A percentile compares a stretch with the other conserved stretches of the same genome.
phyloP scores from a whole-genome alignment of 768 basidiomycete species.

The Myochromella boudieri region DNA sequence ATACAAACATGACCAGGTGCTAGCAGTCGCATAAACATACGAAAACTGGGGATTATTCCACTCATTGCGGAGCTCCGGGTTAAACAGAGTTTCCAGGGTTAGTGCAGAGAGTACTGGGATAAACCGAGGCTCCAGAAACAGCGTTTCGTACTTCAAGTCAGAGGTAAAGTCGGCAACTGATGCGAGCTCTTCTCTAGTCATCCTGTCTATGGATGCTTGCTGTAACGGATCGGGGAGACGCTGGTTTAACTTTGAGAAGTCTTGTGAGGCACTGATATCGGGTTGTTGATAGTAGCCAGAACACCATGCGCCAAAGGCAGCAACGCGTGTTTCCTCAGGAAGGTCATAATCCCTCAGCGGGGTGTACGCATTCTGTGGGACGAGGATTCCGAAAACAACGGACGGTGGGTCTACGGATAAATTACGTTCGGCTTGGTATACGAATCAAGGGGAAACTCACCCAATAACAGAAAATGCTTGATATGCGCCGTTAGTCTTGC shows the following conservation, averaged over 20 bases:
- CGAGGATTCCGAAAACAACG: conserved; percentile 5
- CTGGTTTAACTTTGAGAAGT: neutral
- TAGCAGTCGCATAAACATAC: conserved; percentile 8
- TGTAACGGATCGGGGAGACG: neutral
- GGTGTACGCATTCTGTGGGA: neutral
- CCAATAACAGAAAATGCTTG: conserved; percentile 20
- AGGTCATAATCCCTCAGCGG: conserved; percentile 7
- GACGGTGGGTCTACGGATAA: conserved; percentile 1
- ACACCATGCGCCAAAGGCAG: conserved; percentile 7
- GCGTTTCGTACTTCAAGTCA: neutral
- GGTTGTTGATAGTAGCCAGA: conserved; percentile 7
- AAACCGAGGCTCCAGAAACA: neutral
- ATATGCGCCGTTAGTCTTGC: conserved; percentile 21
- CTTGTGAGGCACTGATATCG: conserved; percentile 2
- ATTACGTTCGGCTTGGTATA: no score
- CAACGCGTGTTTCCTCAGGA: neutral
- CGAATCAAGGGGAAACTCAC: no score
- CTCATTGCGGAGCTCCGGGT: neutral
- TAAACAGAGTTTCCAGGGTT: neutral
- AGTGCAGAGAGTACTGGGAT: neutral
- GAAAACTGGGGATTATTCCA: conserved; percentile 1
- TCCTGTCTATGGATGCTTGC: neutral
- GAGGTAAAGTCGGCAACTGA: neutral
- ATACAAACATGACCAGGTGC: conserved; percentile 2
- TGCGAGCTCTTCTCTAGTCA: conserved; percentile 4